Conservation (phyloP, 106 monocot genomes). For the Narthecium ossifragum region DNA sequence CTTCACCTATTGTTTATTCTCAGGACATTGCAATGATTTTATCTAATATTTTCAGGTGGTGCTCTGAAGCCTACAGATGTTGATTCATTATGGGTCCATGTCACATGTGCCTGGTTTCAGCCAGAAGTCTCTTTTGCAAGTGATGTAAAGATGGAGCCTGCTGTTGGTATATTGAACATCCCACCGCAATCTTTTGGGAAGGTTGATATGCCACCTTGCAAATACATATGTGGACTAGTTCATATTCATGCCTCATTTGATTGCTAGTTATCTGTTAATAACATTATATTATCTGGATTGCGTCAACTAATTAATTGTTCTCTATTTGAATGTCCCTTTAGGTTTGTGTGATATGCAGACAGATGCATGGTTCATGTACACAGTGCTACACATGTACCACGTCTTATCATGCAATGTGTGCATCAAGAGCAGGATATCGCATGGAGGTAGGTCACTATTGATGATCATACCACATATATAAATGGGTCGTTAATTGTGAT, state of each 20-base stretch:
- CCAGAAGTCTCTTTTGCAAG: slow-evolving; percentile 79
- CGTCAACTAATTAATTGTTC: too few species aligned
- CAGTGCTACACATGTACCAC: slow-evolving; percentile 79
- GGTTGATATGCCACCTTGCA: too few species aligned
- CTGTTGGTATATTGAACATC: slow-evolving; percentile 73
- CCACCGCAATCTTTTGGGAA: slow-evolving; percentile 67
- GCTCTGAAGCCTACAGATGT: slow-evolving; percentile 91
- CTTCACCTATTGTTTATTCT: not conserved
- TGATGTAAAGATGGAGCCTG: slow-evolving; percentile 92
- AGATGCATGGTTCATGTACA: slow-evolving; percentile 90
- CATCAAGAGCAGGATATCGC: slow-evolving; percentile 90
- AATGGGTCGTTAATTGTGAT: too few species aligned
- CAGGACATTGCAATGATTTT: not conserved
- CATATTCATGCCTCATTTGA: too few species aligned
- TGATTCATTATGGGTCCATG: slow-evolving; percentile 82
- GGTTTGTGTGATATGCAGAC: slow-evolving; percentile 89
- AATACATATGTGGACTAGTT: too few species aligned
- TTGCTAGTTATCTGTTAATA: too few species aligned
- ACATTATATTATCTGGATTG: too few species aligned
- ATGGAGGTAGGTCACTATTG: slow-evolving; percentile 72
- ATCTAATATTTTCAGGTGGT: slow-evolving; percentile 41
- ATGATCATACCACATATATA: not conserved
- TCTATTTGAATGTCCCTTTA: slow-evolving; percentile 13
- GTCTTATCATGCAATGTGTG: slow-evolving; percentile 97
- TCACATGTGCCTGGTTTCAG: slow-evolving; percentile 98